Evolutionary conservation across 1,284 basidiomycete species (phyloP), one percentile per base, ranked within the genome.

Genomic region (Marasmius sp.): DNA sequence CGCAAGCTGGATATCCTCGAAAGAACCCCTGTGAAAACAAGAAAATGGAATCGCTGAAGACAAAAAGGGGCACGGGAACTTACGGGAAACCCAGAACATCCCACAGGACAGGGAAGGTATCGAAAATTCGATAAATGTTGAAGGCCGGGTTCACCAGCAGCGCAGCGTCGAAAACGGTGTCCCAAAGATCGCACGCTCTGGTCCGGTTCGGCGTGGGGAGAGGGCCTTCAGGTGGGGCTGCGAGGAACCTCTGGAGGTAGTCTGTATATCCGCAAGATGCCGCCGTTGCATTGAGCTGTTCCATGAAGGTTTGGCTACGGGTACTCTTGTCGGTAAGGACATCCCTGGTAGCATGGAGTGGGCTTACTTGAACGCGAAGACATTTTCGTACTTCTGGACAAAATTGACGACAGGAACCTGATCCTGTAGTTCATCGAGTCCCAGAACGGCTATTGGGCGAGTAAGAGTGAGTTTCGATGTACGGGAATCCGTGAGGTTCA

Each of bases 31-130:
- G 65, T 36, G 14, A 48, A n/a, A 9, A 38, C 3, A 11, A 49
- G 7, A 47, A 52, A 43, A 48, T 20, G 27, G 16, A 20, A 37
- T 34, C 14, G 33, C 61, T 16, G 22, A 14, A 33, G 48, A 61
- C 4, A 12, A 18, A 47, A 60, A 51, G 34, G 27, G 45, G 20
- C n/a, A 10, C 57, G 11, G 63, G 33, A 11, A 71, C 82, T 51
- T 68, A 88, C 83, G 90, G 89, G 78, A 89, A 89, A 16, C 89
- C 91, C 41, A 92, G 85, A 6, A 91, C 87, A 65, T 92, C 89
- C 88, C 87, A 92, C 12, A 88, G 75, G 43, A 90, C 66, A 16
- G 73, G 71, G 68, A 69, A 78, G 8, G 84, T 88, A 70, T 89
- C 88, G 71, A 91, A 89, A 58, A 92, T 87, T 38, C 87, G 81